A percentile compares a stretch with the other conserved stretches of the same genome.
These are phyloP conservation scores for Aristolochia fimbriata DNA, from an alignment of 164 flowering plant genomes.

Conservation along the genomic window DNA sequence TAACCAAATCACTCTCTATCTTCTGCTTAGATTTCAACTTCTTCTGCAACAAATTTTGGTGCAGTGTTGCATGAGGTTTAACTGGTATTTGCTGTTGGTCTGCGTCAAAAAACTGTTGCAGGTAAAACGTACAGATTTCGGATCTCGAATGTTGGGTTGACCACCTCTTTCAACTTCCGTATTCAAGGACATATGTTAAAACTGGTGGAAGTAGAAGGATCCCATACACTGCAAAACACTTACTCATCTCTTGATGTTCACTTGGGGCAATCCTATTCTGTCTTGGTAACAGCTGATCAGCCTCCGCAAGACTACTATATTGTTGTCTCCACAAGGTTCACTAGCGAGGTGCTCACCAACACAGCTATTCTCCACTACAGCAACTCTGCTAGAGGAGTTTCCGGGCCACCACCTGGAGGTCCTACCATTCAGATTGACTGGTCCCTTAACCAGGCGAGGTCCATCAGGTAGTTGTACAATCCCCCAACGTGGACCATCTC, in stretches of 20 bases:
- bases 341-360: slow-evolving; percentile 56
- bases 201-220: slow-evolving; percentile 89
- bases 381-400: slow-evolving; percentile 49
- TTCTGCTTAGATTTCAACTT: neutral
- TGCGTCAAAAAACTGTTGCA: slow-evolving; percentile 12
- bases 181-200: slow-evolving; percentile 83
- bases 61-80: no score
- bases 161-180: slow-evolving; percentile 87
- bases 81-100: neutral
- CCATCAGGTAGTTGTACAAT: slow-evolving; percentile 46
- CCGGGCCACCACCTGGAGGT: slow-evolving; percentile 69
- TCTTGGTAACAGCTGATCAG: slow-evolving; percentile 85
- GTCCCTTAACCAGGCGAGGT: slow-evolving; percentile 76
- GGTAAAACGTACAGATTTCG: slow-evolving; percentile 88
- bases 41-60: neutral
- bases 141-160: slow-evolving; percentile 83
- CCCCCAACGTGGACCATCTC: neutral
- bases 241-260: slow-evolving; percentile 83
- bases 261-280: slow-evolving; percentile 84
- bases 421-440: slow-evolving; percentile 68
- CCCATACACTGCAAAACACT: slow-evolving; percentile 78
- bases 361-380: slow-evolving; percentile 82
- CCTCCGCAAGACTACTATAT: slow-evolving; percentile 67
- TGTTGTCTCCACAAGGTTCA: slow-evolving; percentile 81
- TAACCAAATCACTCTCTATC: slow-evolving; percentile 6